Conservation (phyloP, 805 yeast genomes). For the Candida pini region DNA sequence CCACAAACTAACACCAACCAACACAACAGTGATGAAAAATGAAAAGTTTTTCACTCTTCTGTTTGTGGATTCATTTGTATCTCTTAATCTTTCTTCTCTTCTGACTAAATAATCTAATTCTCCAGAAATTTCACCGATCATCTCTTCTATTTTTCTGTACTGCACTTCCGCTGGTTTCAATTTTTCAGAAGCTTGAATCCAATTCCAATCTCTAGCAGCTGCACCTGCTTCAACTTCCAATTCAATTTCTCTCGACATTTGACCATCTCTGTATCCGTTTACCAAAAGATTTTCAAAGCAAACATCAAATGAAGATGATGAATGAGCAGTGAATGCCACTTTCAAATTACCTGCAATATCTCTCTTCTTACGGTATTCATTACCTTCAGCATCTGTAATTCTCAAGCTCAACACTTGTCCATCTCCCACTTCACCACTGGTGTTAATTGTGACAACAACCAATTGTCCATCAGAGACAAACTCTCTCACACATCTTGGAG, state of each 20-base stretch:
- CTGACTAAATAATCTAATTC: conserved; percentile 79
- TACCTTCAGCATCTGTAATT: conserved; percentile 75
- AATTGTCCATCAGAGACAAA: conserved; percentile 79
- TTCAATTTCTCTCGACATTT: conserved; percentile 65
- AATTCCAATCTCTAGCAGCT: conserved; percentile 97
- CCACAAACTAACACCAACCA: conserved; percentile 83
- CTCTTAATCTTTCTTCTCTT: conserved; percentile 91
- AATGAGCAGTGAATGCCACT: conserved; percentile 80
- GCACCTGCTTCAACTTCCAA: conserved; percentile 94
- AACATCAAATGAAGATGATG: conserved; percentile 81
- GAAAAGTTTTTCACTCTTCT: conserved; percentile 88
- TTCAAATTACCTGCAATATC: conserved; percentile 68
- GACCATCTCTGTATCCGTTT: conserved; percentile 35
- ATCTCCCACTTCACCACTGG: conserved; percentile 75
- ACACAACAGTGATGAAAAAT: conserved; percentile 55
- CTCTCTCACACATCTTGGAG: conserved; percentile 85
- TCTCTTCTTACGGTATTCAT: conserved; percentile 73
- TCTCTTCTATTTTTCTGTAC: conserved; percentile 78
- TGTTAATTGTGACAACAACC: conserved; percentile 76
- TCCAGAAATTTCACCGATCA: conserved; percentile 71
- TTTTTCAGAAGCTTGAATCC: conserved; percentile 86
- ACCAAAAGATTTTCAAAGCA: conserved; percentile 71
- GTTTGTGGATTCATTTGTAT: conserved; percentile 95
- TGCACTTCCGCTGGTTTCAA: conserved; percentile 91
- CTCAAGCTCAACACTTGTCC: conserved; percentile 73